Percentiles rank a stretch among this genome's conserved stretches.
Conservation (phyloP, 2,329 filamentous ascomycete species). For the Colletotrichum noveboracense region DNA sequence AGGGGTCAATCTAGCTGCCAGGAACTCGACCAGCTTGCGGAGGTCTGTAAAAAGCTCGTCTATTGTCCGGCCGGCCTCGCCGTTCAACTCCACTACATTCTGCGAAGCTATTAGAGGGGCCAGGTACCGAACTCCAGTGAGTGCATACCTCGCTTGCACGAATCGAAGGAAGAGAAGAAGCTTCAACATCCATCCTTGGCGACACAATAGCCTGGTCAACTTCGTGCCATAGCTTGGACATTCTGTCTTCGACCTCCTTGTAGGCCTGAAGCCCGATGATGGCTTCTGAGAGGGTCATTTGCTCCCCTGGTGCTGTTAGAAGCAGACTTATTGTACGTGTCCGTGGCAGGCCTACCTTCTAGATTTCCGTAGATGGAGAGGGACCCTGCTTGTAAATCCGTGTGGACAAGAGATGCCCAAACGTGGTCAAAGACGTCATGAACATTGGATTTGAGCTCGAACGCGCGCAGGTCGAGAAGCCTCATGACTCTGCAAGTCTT, state of each 20-base stretch:
- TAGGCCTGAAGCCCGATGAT: slow-evolving; percentile 62
- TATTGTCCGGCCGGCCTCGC: slow-evolving; percentile 49
- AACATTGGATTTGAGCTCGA: slow-evolving; percentile 70
- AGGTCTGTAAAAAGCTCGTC: slow-evolving; percentile 60
- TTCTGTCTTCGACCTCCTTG: slow-evolving; percentile 65
- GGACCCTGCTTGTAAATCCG: slow-evolving; percentile 61
- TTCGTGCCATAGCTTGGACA: slow-evolving; percentile 65
- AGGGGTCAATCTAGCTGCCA: slow-evolving; percentile 56
- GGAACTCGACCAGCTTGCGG: slow-evolving; percentile 54
- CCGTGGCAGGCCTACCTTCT: slow-evolving; percentile 47
- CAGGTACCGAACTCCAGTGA: neutral
- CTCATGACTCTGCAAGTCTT: slow-evolving; percentile 67
- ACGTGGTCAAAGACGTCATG: slow-evolving; percentile 69
- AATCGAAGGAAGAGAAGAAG: slow-evolving; percentile 42
- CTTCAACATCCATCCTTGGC: slow-evolving; percentile 59
- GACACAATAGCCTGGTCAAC: slow-evolving; percentile 66
- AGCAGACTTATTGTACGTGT: neutral
- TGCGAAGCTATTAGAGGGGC: slow-evolving; percentile 29
- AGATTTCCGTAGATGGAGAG: slow-evolving; percentile 61
- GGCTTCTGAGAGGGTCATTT: slow-evolving; percentile 58
- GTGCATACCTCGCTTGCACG: slow-evolving; percentile 25
- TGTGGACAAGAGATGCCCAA: slow-evolving; percentile 73
- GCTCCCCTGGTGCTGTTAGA: slow-evolving; percentile 46
- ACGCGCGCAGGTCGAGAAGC: slow-evolving; percentile 68
- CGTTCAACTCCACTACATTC: slow-evolving; percentile 49